Evolutionary conservation across 139 green algal species (phyloP).

Genomic region (Chlamydomonas sp.): DNA sequence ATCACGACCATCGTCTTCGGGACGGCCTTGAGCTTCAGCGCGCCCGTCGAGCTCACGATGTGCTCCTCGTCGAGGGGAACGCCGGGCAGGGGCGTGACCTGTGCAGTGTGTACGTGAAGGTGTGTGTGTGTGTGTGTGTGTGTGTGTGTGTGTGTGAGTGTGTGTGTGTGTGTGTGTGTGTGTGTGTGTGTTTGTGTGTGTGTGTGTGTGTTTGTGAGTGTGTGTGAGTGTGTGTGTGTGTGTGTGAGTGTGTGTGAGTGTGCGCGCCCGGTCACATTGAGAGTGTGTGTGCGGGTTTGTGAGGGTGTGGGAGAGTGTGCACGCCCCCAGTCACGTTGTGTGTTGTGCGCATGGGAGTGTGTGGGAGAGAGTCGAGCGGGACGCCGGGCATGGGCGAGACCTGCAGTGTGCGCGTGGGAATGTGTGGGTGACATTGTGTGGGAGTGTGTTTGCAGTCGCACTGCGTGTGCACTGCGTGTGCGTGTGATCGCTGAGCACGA

Average conservation of each 20-base stretch:
- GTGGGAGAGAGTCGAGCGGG: slow-evolving; percentile 85
- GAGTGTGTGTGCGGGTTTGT: not conserved
- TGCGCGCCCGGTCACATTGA: not conserved
- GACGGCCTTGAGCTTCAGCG: slow-evolving; percentile 77
- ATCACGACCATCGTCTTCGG: slow-evolving; percentile 93
- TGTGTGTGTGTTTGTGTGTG: no score
- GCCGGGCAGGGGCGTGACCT: slow-evolving; percentile 76
- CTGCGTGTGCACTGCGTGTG: no score
- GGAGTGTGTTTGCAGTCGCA: no score
- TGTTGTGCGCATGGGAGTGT: no score
- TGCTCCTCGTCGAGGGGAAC: slow-evolving; percentile 91
- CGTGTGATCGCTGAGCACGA: not conserved
- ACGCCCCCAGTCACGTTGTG: not conserved
- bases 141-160: not conserved
- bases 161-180: not conserved
- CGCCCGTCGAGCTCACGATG: slow-evolving; percentile 95
- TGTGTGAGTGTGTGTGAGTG: not conserved
- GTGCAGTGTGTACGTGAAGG: slow-evolving; percentile 82
- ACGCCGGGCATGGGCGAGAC: slow-evolving; percentile 80
- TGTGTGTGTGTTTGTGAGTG: no score
- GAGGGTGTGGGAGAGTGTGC: not conserved
- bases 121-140: not conserved
- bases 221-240: not conserved
- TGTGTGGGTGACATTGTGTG: not conserved
- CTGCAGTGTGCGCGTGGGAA: slow-evolving; percentile 87